These are phyloP conservation scores for Sarocladium brachiariae DNA, from an alignment of 2,329 filamentous ascomycete species.

Conservation along the genomic window DNA sequence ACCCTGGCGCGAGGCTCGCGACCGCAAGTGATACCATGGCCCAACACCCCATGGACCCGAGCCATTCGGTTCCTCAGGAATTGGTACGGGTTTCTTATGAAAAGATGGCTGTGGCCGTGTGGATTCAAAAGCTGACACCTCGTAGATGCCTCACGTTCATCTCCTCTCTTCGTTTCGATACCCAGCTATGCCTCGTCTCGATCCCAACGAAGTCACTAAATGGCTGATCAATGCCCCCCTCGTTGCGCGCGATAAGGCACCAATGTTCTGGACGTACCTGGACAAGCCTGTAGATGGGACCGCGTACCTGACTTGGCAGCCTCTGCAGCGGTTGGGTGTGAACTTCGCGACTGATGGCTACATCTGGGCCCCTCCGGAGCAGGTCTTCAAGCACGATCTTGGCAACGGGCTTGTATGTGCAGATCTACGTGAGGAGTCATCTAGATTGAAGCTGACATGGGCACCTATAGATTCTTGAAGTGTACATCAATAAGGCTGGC, in stretches of 20 bases:
- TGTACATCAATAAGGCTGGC: slow-evolving; percentile 75
- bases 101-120: background rate
- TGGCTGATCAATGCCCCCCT: slow-evolving; percentile 79
- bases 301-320: slow-evolving; percentile 84
- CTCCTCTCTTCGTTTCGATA: slow-evolving; percentile 80
- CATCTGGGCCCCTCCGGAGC: slow-evolving; percentile 79
- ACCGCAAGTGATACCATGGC: slow-evolving; percentile 25
- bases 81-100: slow-evolving; percentile 26
- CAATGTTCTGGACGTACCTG: slow-evolving; percentile 92
- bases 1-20: slow-evolving; percentile 10
- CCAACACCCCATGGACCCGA: slow-evolving; percentile 32
- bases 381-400: slow-evolving; percentile 66
- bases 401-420: slow-evolving; percentile 51
- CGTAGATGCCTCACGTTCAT: slow-evolving; percentile 79
- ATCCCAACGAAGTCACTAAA: slow-evolving; percentile 70
- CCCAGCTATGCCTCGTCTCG: slow-evolving; percentile 63
- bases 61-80: slow-evolving; percentile 34
- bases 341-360: slow-evolving; percentile 89
- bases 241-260: slow-evolving; percentile 74
- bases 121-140: slow-evolving; percentile 14
- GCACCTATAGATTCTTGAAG: slow-evolving; percentile 66
- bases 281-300: slow-evolving; percentile 75
- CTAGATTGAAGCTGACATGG: background rate
- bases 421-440: background rate
- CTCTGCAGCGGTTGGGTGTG: slow-evolving; percentile 60